A percentile compares a stretch with the other conserved stretches of the same genome.
Conservation (phyloP, 1,284 basidiomycete species). For the Meira nashicola region DNA sequence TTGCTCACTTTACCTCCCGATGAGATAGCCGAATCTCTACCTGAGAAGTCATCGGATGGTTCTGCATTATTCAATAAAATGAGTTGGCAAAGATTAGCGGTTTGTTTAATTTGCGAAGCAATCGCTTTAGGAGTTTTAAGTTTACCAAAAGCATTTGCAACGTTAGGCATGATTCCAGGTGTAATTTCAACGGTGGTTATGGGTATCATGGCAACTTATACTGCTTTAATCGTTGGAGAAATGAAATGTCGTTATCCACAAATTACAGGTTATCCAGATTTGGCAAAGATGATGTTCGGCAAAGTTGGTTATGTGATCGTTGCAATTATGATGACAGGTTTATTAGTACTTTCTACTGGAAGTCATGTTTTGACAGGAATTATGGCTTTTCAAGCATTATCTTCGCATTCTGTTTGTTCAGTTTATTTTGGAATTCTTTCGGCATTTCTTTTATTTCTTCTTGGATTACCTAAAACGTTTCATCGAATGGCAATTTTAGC, state of each 20-base stretch:
- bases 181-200: conserved; percentile 26
- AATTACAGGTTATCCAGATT: conserved; percentile 35
- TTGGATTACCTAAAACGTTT: conserved; percentile 40
- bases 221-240: conserved; percentile 35
- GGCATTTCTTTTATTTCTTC: conserved; percentile 40
- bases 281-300: conserved; percentile 34
- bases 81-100: conserved; percentile 33
- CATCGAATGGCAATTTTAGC: conserved; percentile 40
- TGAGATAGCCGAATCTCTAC: too few species aligned
- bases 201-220: conserved; percentile 42
- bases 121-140: conserved; percentile 40
- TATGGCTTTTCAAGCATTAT: conserved; percentile 35
- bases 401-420: conserved; percentile 31
- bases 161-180: conserved; percentile 41
- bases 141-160: conserved; percentile 31
- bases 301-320: conserved; percentile 31
- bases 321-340: conserved; percentile 35
- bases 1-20: too few species aligned
- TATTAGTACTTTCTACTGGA: conserved; percentile 19
- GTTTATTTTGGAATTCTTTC: conserved; percentile 38
- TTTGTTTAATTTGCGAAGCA: conserved; percentile 44
- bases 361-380: conserved; percentile 37
- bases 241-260: conserved; percentile 36
- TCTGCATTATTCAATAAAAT: conserved; percentile 8
- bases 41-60: neutral